Percentiles rank a stretch among this genome's conserved stretches.
Evolutionary conservation across 1,139 yeast species (phyloP).

Genomic region (Magnusiomyces paraingens): DNA sequence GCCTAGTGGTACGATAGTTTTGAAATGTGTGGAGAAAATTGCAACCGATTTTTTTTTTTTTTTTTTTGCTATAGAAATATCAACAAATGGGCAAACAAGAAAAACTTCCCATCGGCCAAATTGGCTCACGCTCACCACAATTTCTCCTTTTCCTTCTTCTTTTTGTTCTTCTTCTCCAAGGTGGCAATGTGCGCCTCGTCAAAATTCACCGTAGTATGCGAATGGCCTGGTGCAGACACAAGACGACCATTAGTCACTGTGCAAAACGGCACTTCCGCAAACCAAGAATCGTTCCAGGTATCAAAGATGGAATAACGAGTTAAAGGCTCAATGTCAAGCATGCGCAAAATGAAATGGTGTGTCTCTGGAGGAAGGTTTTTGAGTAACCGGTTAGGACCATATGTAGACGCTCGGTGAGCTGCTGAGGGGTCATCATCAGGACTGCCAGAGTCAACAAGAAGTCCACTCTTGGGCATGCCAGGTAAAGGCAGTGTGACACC

Average conservation of each 20-base stretch:
- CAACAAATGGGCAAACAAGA: too few relatives aligned
- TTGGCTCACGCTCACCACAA: too few relatives aligned
- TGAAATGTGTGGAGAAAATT: too few relatives aligned
- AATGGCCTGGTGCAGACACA: constrained; percentile 46
- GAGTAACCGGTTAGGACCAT: constrained; percentile 32
- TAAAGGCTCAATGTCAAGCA: constrained; percentile 34
- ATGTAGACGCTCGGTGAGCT: constrained; percentile 9
- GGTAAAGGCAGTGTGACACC: neutral
- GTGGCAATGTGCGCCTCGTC: constrained; percentile 94
- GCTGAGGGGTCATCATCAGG: neutral
- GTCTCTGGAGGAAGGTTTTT: constrained; percentile 32
- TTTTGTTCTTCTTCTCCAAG: constrained; percentile 54
- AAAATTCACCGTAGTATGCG: constrained; percentile 84
- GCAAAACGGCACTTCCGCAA: constrained; percentile 51
- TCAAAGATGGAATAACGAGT: constrained; percentile 73
- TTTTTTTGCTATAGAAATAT: too few relatives aligned
- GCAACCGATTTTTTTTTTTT: too few relatives aligned
- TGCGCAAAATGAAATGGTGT: constrained; percentile 28
- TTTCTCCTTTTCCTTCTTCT: constrained; percentile 35
- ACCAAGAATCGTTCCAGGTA: constrained; percentile 75
- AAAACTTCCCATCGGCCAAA: too few relatives aligned
- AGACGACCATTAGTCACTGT: constrained; percentile 33
- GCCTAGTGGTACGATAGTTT: too few relatives aligned
- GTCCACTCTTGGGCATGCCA: neutral
- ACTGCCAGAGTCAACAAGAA: neutral